A percentile compares a stretch with the other conserved stretches of the same genome.
Evolutionary conservation across 169 alveolate genomes (phyloP).

Genomic region (Cyclospora cayetanensis): DNA sequence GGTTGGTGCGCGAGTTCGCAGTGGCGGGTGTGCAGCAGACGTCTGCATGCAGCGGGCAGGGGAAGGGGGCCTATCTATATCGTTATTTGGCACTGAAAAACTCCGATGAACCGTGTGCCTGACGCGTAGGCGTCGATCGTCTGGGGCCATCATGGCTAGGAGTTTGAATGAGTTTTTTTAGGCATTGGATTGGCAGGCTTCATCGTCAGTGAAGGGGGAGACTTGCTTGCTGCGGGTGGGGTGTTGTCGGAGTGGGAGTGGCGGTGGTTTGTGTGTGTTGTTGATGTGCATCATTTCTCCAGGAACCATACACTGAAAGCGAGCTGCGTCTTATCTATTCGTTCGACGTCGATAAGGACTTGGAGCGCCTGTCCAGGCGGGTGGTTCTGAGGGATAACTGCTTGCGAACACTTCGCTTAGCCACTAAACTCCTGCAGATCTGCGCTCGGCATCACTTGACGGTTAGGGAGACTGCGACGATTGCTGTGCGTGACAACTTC

Average conservation of each 20-base stretch:
- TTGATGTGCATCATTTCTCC: neutral
- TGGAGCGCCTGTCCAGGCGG: slow-evolving; percentile 86
- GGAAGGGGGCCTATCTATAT: no score
- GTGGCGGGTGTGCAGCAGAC: no score
- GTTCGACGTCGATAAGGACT: slow-evolving; percentile 91
- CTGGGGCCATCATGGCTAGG: no score
- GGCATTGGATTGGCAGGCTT: no score
- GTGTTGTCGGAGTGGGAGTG: neutral
- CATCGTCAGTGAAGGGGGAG: no score
- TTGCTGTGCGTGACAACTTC: slow-evolving; percentile 85
- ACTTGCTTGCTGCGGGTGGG: neutral
- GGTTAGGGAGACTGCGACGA: slow-evolving; percentile 88
- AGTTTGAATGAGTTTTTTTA: no score
- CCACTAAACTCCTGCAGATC: slow-evolving; percentile 86
- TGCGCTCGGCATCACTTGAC: slow-evolving; percentile 89
- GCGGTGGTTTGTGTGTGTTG: slow-evolving; percentile 86
- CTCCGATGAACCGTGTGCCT: no score
- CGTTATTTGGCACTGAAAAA: no score
- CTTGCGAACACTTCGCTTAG: slow-evolving; percentile 90
- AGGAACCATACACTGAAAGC: slow-evolving; percentile 86
- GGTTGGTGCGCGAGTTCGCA: no score
- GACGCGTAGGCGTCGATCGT: no score
- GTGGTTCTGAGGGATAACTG: slow-evolving; percentile 86
- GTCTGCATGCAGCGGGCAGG: no score
- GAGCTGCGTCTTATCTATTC: slow-evolving; percentile 85